Base-by-base conservation (phyloP, 129 eudicot species). In the Arctium minus region DNA sequence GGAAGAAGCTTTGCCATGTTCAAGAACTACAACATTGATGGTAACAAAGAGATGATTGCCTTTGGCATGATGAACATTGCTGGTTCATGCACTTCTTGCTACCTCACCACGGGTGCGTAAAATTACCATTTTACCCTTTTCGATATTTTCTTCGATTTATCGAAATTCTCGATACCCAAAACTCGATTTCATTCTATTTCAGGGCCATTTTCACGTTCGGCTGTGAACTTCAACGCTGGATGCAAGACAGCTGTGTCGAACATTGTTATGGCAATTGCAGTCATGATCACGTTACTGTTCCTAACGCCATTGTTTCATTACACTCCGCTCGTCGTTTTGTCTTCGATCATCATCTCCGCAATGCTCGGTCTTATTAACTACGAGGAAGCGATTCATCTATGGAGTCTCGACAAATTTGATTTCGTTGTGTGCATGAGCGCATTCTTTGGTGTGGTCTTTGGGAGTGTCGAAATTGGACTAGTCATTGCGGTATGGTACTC, bases 11-110 rank as follows among this genome's bases (percentile, higher is more conserved):
- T 96, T 88, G 93, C 99, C 68, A 92, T 93, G 98, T 89, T 92
- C 85, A 96, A 94, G 85, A 96, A 96, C 76, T 96, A 96, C 94
- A 86, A 96, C 73, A 92, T 96, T 73, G 99, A 96, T 89, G 99
- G 99, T 10, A 96, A 96, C 93, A 96, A 96, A 88, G 99, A 96
- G 85, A 96, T 96, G 99, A 91, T 96, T 82, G 98, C 99, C 22
- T 84, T 91, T 84, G 99, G 99, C 68, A 91, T 89, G 91, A 96
- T 96, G 99, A 96, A 96, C 80, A 96, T 96, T 87, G 92, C 86
- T 76, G 99, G 99, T 74, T 96, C 98, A 56, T 93, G 90, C 90
- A 93, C 98, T 69, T 96, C 97, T 85, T 92, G 98, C 81, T 96
- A 93, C 72, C 93, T 96, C n/a, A 96, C 99, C 8, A 88, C 98